A percentile compares a stretch with the other conserved stretches of the same genome.
Evolutionary conservation across 1,284 basidiomycete genomes (phyloP).

Genomic region (Irpex sp.): DNA sequence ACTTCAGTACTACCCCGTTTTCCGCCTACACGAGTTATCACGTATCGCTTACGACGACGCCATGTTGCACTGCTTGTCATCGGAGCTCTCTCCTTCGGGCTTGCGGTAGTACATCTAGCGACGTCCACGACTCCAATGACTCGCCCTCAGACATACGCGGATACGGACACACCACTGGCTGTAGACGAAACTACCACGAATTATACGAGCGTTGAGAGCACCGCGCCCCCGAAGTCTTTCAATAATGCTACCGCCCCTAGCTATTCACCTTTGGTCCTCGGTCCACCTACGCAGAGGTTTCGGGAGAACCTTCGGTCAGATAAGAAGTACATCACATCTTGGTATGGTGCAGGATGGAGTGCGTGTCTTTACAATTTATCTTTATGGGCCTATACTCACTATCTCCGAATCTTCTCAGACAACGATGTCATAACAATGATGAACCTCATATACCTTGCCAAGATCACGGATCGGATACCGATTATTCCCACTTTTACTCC

Average conservation of each 20-base stretch:
- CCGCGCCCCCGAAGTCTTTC: background rate
- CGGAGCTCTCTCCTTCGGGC: background rate
- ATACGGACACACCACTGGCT: background rate
- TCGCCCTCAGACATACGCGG: background rate
- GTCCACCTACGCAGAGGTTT: slow-evolving; percentile 52
- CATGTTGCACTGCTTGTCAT: background rate
- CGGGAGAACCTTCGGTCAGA: slow-evolving; percentile 56
- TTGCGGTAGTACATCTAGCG: background rate
- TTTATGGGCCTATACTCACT: background rate
- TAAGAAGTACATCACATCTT: slow-evolving; percentile 62
- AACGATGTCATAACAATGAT: slow-evolving; percentile 72
- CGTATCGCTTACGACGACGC: background rate
- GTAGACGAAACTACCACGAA: background rate
- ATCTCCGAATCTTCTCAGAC: slow-evolving; percentile 33
- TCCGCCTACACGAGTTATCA: background rate
- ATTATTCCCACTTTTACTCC: slow-evolving; percentile 63
- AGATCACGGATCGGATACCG: slow-evolving; percentile 61
- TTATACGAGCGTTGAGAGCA: background rate
- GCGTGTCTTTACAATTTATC: slow-evolving; percentile 15
- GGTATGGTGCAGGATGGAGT: slow-evolving; percentile 73
- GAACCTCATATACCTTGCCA: slow-evolving; percentile 64
- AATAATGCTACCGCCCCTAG: background rate
- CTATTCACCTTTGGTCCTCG: slow-evolving; percentile 30
- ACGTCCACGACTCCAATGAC: background rate
- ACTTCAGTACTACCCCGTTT: background rate